A percentile compares a stretch with the other conserved stretches of the same genome.
These are phyloP conservation scores for Leishmania gerbilli DNA, from an alignment of 208 protist genomes.

Conservation along the genomic window DNA sequence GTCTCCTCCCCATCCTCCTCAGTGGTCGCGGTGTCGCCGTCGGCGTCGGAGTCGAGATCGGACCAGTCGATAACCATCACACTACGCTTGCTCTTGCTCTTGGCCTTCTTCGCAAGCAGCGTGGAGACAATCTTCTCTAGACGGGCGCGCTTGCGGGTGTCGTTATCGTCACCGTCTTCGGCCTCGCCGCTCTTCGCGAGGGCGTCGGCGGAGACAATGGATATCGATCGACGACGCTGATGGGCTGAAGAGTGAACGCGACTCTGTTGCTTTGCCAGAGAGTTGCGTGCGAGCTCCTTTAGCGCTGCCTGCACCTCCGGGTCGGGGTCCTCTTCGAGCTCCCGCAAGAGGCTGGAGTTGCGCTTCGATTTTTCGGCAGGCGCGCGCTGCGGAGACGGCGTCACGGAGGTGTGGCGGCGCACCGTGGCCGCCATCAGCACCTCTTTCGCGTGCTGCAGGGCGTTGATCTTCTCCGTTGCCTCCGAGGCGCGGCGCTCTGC, in stretches of 20 bases:
- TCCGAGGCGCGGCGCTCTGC: constrained; percentile 48
- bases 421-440: constrained; percentile 61
- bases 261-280: constrained; percentile 28
- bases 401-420: constrained; percentile 45
- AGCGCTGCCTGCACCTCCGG: constrained; percentile 64
- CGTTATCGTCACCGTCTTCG: constrained; percentile 23
- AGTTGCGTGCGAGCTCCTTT: constrained; percentile 36
- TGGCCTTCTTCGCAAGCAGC: constrained; percentile 49
- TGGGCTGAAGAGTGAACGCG: neutral
- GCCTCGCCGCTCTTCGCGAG: constrained; percentile 20
- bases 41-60: constrained; percentile 42
- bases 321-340: constrained; percentile 57
- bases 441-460: constrained; percentile 77
- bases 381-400: constrained; percentile 41
- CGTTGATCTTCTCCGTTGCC: constrained; percentile 56
- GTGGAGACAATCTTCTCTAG: constrained; percentile 75
- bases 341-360: constrained; percentile 33
- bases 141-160: constrained; percentile 45
- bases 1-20: constrained; percentile 15
- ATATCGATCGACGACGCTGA: constrained; percentile 41
- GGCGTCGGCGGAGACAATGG: constrained; percentile 47
- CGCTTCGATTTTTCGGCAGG: constrained; percentile 20
- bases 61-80: constrained; percentile 89
- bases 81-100: constrained; percentile 76
- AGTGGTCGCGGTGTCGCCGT: constrained; percentile 9